Conservation (phyloP, 148 eudicot species). For the Nepenthes gracilis region DNA sequence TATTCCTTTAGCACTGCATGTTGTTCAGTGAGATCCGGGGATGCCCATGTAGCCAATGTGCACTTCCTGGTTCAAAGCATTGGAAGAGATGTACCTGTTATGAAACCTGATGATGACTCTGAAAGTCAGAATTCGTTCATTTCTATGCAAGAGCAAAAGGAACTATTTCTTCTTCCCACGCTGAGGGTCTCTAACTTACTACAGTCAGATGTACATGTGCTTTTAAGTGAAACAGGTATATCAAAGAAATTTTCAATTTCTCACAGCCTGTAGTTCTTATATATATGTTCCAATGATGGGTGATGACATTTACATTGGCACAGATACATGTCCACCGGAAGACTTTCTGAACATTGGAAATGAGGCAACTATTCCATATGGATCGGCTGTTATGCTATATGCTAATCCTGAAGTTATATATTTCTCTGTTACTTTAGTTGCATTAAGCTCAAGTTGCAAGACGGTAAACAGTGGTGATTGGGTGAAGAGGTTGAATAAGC, state of each 20-base stretch:
- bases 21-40: constrained; percentile 55
- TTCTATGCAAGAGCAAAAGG: constrained; percentile 79
- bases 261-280: not conserved
- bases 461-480: constrained; percentile 81
- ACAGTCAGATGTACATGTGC: constrained; percentile 67
- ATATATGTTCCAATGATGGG: constrained; percentile 3
- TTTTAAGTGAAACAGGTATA: constrained; percentile 66
- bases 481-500: constrained; percentile 77
- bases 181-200: constrained; percentile 62
- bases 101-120: constrained; percentile 39
- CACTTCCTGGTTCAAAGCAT: constrained; percentile 78
- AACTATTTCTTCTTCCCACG: constrained; percentile 86
- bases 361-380: constrained; percentile 54
- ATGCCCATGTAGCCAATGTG: constrained; percentile 31
- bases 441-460: constrained; percentile 66
- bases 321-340: constrained; percentile 37
- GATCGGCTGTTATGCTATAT: constrained; percentile 59
- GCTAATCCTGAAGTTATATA: constrained; percentile 69
- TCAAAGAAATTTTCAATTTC: constrained; percentile 1
- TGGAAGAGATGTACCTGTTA: constrained; percentile 57
- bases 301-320: constrained; percentile 15
- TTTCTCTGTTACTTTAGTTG: constrained; percentile 57
- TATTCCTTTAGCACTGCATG: constrained; percentile 53
- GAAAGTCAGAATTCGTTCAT: constrained; percentile 41
- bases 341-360: constrained; percentile 36